Base-by-base conservation (phyloP, 2,329 filamentous ascomycete genomes). In the Phaeomoniella chlamydospora region DNA sequence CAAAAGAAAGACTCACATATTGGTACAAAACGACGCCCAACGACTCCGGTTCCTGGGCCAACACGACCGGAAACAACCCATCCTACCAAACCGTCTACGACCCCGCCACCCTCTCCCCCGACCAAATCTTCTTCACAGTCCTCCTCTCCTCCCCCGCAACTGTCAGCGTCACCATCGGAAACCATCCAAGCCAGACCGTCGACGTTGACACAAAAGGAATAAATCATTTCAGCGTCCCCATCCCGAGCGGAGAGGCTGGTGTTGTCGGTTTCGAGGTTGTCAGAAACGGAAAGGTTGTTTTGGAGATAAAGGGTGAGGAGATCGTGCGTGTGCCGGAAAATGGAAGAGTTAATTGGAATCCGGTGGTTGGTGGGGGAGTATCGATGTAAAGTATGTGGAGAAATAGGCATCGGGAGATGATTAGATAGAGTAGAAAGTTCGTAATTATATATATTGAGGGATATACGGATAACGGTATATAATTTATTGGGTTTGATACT, bases 21-120 rank as follows among this genome's bases (percentile, higher is more conserved):
- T 57, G 54, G 54, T 57, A 57, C 34, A 43, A 49, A 18, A 37
- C 43, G 12, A 57, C 55, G 34, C 54, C 53, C 17, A 45, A 45
- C 29, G 31, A 37, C 22, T 44, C 52, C 5, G 52, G 54, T 15
- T 50, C 44, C 34, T 33, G 40, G 15, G 46, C 43, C 14, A 52
- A 49, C 13, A 57, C 54, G 12, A 57, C 52, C 15, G 54, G 54
- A 5, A 57, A 57, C 36, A 53, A 52, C 36, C 52, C 48, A 2
- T 36, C 37, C 12, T 40, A 45, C 33, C 53, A 56, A 37, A 39
- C 41, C 17, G 42, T 31, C 17, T 31, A 55, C 37, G 35, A 41
- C 4, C 53, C 54, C 5, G 43, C 37, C 3, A 16, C 45, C 11
- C 34, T 56, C n/a, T 51, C 53, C 11, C 45, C 53, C 40, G 54